phyloP scores from a whole-genome alignment of 257 asterid species.

The Solanum verrucosum region DNA sequence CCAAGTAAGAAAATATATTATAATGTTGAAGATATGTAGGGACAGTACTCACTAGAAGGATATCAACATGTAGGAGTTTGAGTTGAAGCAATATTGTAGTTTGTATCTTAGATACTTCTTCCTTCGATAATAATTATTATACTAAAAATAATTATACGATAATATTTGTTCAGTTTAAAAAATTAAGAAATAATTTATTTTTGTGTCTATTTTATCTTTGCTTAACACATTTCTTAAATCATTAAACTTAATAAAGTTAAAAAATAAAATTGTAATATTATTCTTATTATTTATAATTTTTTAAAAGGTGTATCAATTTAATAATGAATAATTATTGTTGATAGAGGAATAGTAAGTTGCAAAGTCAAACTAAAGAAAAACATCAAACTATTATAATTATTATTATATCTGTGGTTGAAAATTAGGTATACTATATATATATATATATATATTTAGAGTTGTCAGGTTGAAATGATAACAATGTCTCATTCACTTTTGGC shows the following conservation, averaged over 20 bases:
- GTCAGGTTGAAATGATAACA: background rate
- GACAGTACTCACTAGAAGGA: background rate
- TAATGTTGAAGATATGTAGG: background rate
- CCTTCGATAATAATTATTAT: too few relatives aligned
- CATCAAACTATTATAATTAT: background rate
- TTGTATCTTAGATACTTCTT: background rate
- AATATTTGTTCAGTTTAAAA: accelerated
- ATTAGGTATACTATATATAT: background rate
- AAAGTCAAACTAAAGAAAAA: background rate
- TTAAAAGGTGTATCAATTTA: too few relatives aligned
- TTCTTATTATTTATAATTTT: too few relatives aligned
- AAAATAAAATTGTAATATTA: too few relatives aligned
- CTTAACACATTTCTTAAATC: too few relatives aligned
- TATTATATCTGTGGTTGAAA: background rate
- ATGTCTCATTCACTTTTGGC: background rate
- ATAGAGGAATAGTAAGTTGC: background rate
- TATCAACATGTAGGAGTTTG: background rate
- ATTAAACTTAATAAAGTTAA: too few relatives aligned
- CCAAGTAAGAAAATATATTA: background rate
- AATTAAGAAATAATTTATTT: too few relatives aligned
- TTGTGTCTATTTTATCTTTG: too few relatives aligned
- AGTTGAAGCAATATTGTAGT: background rate
- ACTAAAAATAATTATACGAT: accelerated
- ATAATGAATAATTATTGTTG: too few relatives aligned
- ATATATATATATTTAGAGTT: background rate